Base-by-base conservation (phyloP, 2,329 filamentous ascomycete species). In the Trichophyton simii region DNA sequence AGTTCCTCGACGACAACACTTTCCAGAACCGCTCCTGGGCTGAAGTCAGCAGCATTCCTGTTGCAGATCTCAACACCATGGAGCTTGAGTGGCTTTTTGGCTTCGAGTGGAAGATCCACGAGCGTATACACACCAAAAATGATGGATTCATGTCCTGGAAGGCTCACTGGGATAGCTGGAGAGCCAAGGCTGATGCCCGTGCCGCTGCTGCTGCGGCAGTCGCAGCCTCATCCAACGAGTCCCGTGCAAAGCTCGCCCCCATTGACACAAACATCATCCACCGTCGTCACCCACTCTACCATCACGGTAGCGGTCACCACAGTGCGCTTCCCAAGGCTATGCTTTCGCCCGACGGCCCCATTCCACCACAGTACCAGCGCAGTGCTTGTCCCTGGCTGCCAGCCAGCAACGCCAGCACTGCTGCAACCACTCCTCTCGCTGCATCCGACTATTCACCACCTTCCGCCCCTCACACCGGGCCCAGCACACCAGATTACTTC, bases 1-100 rank as follows among this genome's bases (percentile, higher is more conserved):
- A 96, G 78, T 96, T 96, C 70, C 79, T 96, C 66, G 91, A 96
- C 70, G 91, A 96, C 79, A 96, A 96, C 76, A 96, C 91, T 4
- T 96, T 96, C 76, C 91, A 96, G 80, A 96, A 96, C 77, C 87
- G 89, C 61, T 96, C 91, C 0, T 96, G 91, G 91, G 89, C 91
- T 3, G 91, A 96, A 71, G 91, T 96, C 59, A 96, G 90, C 75
- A 89, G 89, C 64, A 95, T 96, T 66, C 80, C 86, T 36, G 90
- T 96, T 20, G 76, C 82, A 2, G 90, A 96, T 70, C 81, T 96
- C 67, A 96, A 96, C 76, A 79, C 82, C 63, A 82, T 95, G 72
- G 91, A 96, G 78, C 84, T 87, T 68, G 87, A 95, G 68, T 96
- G 91, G 91, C 81, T 96, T 46, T 80, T 84, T 61, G 85, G 86